phyloP scores from a whole-genome alignment of 768 basidiomycete species.

The Termitomyces sp. region DNA sequence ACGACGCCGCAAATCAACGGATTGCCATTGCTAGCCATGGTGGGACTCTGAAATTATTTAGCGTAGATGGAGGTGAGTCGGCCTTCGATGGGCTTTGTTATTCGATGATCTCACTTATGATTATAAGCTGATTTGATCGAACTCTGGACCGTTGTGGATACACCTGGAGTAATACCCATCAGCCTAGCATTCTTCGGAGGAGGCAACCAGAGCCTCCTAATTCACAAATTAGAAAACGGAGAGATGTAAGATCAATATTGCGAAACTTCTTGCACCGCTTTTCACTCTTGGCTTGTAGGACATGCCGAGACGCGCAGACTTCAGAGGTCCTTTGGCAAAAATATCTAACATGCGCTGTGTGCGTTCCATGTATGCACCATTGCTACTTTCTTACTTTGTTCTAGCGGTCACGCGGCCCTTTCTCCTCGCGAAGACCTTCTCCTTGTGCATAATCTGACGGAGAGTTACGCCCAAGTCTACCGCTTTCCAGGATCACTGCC shows the following conservation, averaged over 20 bases:
- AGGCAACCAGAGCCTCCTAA: slow-evolving; percentile 7
- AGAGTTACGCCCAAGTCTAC: slow-evolving; percentile 1
- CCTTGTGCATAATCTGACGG: not conserved
- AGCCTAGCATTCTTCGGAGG: slow-evolving; percentile 10
- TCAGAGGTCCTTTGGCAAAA: slow-evolving; percentile 10
- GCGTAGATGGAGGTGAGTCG: not conserved
- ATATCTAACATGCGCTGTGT: slow-evolving; percentile 7
- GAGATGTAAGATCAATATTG: slow-evolving; percentile 6
- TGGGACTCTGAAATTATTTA: not conserved
- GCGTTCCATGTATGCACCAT: not conserved
- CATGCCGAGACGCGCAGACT: slow-evolving; percentile 9
- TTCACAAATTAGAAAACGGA: slow-evolving; percentile 5
- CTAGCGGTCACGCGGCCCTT: too few species aligned
- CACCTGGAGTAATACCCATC: slow-evolving; percentile 1
- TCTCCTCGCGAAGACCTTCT: not conserved
- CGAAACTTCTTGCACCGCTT: not conserved
- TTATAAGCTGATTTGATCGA: not conserved
- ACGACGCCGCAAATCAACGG: not conserved
- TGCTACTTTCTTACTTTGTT: too few species aligned
- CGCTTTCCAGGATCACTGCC: too few species aligned
- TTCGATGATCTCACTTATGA: not conserved
- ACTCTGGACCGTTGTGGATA: slow-evolving; percentile 3
- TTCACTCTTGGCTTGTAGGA: not conserved
- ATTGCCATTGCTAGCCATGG: not conserved
- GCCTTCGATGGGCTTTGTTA: not conserved